Evolutionary conservation across 78 protist genomes (phyloP), one percentile per base, ranked within the genome.

Genomic region (Dictyostelium capitatum): DNA sequence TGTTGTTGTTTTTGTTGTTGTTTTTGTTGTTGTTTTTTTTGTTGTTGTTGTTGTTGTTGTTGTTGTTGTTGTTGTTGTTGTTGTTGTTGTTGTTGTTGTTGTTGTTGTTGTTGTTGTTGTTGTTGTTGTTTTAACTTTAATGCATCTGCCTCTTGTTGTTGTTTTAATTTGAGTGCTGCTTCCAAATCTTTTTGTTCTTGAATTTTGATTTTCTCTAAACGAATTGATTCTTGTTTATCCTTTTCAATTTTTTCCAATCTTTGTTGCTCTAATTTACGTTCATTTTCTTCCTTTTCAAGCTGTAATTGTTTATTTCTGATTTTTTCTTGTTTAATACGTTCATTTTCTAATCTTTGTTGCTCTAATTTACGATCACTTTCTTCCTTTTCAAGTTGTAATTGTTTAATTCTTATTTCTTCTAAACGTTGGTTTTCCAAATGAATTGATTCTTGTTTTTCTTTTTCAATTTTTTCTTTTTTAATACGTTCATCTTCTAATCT

Each of bases 121-220:
- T n/a, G n/a, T 19, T 74, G 3, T 46, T 32, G 46, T 54, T 37
- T 30, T 23, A 46, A 19, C 23, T 25, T 56, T 48, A 47, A 43
- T 81, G 47, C 79, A 50, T 81, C 59, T 54, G 62, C 87, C 5
- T 59, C 69, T 59, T 59, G 69, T 59, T 59, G 57, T 47, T 73
- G 25, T 73, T 73, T 73, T 43, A 30, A 32, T 20, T 46, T 56
- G 20, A 19, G 80, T 32, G 14, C 80, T 23, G 23, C 47, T 32
- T 32, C 47, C 20, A 19, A 17, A 17, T 73, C 47, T 20, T 32
- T 56, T 69, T 69, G 20, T 37, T 28, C 77, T 69, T 37, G 47
- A 37, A n/a, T n/a, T n/a, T n/a, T n/a, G n/a, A n/a, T n/a, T 47
- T 73, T n/a, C 43, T 73, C 43, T 43, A 30, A 32, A 17, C n/a